phyloP scores from a whole-genome alignment of 768 basidiomycete genomes.

The Sporobolomyces roseus region DNA sequence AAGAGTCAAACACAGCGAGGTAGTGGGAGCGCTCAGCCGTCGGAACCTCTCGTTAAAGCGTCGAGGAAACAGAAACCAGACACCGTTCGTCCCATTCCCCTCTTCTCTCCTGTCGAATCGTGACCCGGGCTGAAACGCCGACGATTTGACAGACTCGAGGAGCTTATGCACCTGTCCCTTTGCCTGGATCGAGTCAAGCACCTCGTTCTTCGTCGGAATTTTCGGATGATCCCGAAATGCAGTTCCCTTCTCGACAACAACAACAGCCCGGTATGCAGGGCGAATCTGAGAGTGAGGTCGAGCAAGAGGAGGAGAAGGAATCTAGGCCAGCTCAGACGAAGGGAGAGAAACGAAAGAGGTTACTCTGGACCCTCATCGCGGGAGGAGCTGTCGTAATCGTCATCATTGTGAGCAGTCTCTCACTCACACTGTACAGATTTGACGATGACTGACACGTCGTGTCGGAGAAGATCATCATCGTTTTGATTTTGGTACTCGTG shows the following conservation, averaged over 20 bases:
- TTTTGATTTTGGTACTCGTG: neutral
- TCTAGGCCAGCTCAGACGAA: neutral
- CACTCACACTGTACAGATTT: too few relatives aligned
- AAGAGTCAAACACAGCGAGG: neutral
- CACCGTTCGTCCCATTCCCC: neutral
- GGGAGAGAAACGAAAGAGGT: neutral
- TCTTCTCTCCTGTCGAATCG: neutral
- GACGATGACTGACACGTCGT: neutral
- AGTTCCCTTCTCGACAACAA: neutral
- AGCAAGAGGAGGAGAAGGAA: slow-evolving; percentile 15
- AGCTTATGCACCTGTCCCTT: neutral
- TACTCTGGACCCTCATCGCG: neutral
- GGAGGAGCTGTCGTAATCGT: neutral
- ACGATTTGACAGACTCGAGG: neutral
- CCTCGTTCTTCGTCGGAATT: neutral
- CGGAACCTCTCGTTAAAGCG: neutral
- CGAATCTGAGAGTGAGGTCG: neutral
- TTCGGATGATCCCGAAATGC: slow-evolving; percentile 1
- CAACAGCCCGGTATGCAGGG: neutral
- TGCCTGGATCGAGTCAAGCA: neutral
- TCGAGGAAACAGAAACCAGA: neutral
- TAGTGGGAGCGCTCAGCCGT: neutral
- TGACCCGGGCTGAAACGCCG: neutral
- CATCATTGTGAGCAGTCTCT: slow-evolving; percentile 4
- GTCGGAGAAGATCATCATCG: neutral